Conservation (phyloP, 805 yeast genomes). For the Teunomyces stri region DNA sequence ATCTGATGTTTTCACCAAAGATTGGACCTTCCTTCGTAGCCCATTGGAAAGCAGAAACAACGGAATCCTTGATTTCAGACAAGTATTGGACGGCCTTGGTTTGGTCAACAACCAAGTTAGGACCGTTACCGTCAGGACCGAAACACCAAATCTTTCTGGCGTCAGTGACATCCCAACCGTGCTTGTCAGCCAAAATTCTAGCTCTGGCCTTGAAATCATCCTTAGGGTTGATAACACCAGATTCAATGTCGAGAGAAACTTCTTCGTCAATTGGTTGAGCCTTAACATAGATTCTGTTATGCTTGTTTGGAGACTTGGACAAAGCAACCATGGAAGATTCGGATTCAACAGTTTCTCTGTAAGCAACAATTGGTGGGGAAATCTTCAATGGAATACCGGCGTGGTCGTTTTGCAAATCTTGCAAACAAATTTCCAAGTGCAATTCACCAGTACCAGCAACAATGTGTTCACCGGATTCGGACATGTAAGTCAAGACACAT, state of each 20-base stretch:
- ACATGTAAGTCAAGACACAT: constrained; percentile 86
- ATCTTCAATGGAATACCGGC: constrained; percentile 98
- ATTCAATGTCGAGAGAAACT: constrained; percentile 86
- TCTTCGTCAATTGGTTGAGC: constrained; percentile 97
- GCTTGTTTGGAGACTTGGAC: constrained; percentile 99
- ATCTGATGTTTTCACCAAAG: constrained; percentile 94
- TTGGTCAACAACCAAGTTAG: constrained; percentile 98
- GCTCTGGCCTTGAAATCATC: constrained; percentile 99
- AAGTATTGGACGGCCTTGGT: constrained; percentile 99
- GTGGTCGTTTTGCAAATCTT: constrained; percentile 96
- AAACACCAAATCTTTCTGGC: constrained; percentile 99
- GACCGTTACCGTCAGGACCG: constrained; percentile 99
- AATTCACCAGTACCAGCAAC: constrained; percentile 99
- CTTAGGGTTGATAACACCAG: constrained; percentile 88
- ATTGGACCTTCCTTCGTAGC: constrained; percentile 99
- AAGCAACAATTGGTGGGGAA: constrained; percentile 96
- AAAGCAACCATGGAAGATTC: constrained; percentile 95
- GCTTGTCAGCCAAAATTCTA: constrained; percentile 97
- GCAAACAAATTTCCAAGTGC: constrained; percentile 96
- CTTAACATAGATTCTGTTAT: constrained; percentile 98
- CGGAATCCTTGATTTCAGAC: constrained; percentile 98
- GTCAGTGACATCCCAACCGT: constrained; percentile 99
- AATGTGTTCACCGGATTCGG: constrained; percentile 98
- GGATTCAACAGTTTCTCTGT: constrained; percentile 96
- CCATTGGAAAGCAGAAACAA: constrained; percentile 99